Conservation (phyloP, 768 basidiomycete species). For the Daedalea quercina region DNA sequence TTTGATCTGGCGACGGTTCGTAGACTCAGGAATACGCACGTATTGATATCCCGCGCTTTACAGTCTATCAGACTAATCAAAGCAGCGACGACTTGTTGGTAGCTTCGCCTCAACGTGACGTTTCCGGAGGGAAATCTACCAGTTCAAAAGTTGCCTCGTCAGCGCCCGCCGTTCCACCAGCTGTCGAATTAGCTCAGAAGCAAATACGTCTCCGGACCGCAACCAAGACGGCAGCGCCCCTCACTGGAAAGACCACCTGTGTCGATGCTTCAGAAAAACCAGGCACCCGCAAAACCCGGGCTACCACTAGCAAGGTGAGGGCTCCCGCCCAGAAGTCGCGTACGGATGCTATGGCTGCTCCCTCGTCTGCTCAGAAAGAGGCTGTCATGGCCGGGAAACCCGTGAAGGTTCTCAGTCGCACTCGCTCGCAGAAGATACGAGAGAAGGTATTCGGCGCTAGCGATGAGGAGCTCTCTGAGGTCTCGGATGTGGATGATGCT, state of each 20-base stretch:
- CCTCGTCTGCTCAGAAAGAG: too few species aligned
- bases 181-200: too few species aligned
- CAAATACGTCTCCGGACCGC: too few species aligned
- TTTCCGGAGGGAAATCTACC: neutral
- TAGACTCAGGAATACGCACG: neutral
- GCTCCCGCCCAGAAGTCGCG: too few species aligned
- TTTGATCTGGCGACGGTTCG: neutral
- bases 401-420: slow-evolving; percentile 14
- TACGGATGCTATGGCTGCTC: too few species aligned
- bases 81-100: slow-evolving; percentile 14
- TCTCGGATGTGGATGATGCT: slow-evolving; percentile 9
- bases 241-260: too few species aligned
- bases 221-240: too few species aligned
- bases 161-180: neutral
- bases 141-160: neutral
- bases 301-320: too few species aligned
- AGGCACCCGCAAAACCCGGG: too few species aligned
- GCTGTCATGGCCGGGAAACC: neutral
- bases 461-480: slow-evolving; percentile 20
- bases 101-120: neutral
- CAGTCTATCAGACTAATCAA: slow-evolving; percentile 22
- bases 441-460: slow-evolving; percentile 17
- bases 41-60: neutral
- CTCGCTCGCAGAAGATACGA: slow-evolving; percentile 12
- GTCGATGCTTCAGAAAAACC: too few species aligned